Conservation (phyloP, 179 eudicot genomes). For the Corrigiola litoralis region DNA sequence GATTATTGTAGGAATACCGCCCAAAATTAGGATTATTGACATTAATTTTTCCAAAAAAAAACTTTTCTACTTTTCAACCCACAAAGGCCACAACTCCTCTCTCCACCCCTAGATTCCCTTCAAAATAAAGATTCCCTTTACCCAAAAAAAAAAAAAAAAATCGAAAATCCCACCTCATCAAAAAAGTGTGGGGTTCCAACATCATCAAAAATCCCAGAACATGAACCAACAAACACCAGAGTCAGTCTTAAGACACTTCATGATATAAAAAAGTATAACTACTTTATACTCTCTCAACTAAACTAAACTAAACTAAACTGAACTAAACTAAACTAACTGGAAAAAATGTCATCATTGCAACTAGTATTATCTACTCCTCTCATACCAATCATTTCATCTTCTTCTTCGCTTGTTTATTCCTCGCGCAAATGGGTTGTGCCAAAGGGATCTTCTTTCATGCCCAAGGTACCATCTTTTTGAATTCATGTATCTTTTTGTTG, state of each 20-base stretch:
- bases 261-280: background rate
- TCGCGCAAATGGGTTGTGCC: conserved; percentile 19
- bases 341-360: conserved; percentile 32
- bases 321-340: background rate
- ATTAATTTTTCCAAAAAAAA: too few species aligned
- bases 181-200: background rate
- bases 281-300: background rate
- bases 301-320: background rate
- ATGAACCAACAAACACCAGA: too few species aligned
- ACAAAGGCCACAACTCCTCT: too few species aligned
- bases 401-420: conserved; percentile 7
- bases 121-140: too few species aligned
- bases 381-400: conserved; percentile 18
- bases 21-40: too few species aligned
- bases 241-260: background rate
- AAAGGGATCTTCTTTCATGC: conserved; percentile 20
- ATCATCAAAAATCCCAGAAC: background rate
- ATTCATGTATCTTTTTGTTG: background rate
- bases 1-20: too few species aligned
- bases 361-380: conserved; percentile 28
- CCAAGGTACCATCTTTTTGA: conserved; percentile 22
- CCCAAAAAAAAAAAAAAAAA: too few species aligned
- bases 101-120: too few species aligned
- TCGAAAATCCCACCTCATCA: background rate
- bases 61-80: too few species aligned